Evolutionary conservation across 257 asterid species (phyloP).

Genomic region (Penstemon davidsonii): DNA sequence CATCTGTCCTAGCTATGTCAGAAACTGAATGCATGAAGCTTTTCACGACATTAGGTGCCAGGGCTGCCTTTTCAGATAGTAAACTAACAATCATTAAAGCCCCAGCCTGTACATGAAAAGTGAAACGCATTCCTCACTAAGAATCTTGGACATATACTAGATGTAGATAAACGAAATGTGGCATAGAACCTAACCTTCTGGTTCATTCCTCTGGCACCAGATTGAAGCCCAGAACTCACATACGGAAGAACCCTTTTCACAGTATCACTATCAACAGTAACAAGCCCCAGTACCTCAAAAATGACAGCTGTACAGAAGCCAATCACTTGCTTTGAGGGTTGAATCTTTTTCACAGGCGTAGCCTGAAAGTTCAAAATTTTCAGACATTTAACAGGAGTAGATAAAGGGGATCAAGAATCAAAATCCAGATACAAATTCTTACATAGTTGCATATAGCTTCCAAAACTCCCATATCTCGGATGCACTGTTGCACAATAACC

Average conservation of each 20-base stretch:
- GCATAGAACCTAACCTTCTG: conserved; percentile 59
- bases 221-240: conserved; percentile 63
- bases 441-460: conserved; percentile 79
- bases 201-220: conserved; percentile 49
- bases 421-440: conserved; percentile 27
- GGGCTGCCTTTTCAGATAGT: conserved; percentile 69
- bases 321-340: conserved; percentile 57
- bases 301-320: conserved; percentile 80
- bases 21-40: conserved; percentile 67
- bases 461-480: conserved; percentile 73
- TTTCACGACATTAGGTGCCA: conserved; percentile 59
- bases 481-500: conserved; percentile 80
- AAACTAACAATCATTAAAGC: conserved; percentile 82
- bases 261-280: conserved; percentile 50
- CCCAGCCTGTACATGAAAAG: conserved; percentile 60
- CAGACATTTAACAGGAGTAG: conserved; percentile 18
- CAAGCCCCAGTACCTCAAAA: conserved; percentile 73
- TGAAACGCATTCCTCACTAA: conserved; percentile 21
- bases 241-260: conserved; percentile 74
- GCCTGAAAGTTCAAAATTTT: conserved; percentile 52
- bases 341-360: conserved; percentile 55
- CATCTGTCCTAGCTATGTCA: conserved; percentile 56
- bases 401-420: conserved; percentile 15
- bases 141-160: conserved; percentile 9
- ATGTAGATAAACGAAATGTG: not conserved